A percentile compares a stretch with the other conserved stretches of the same genome.
Conservation (phyloP, 2,329 filamentous ascomycete species). For the Arthrobotrys pseudoclavata region DNA sequence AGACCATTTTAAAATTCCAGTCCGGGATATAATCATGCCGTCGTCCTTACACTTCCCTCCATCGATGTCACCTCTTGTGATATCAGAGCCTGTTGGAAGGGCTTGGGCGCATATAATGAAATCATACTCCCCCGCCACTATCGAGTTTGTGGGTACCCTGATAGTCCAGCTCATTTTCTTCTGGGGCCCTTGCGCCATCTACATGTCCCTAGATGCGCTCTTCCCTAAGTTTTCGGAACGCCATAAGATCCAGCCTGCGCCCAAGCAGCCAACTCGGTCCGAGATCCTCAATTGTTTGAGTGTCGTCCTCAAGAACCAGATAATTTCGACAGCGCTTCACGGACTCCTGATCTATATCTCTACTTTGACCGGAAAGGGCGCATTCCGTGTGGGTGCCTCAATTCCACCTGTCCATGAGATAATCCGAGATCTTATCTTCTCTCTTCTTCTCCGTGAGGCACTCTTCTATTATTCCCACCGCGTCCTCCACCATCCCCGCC, state of each 20-base stretch:
- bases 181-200: conserved; percentile 68
- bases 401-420: conserved; percentile 67
- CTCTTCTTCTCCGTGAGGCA: conserved; percentile 68
- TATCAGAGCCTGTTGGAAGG: conserved; percentile 25
- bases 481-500: conserved; percentile 69
- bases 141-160: conserved; percentile 68
- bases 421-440: conserved; percentile 67
- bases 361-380: conserved; percentile 56
- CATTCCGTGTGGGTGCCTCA: conserved; percentile 66
- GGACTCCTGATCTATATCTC: conserved; percentile 61
- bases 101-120: conserved; percentile 36
- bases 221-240: conserved; percentile 69
- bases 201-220: conserved; percentile 67
- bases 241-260: conserved; percentile 72
- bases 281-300: conserved; percentile 68
- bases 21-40: conserved; percentile 38
- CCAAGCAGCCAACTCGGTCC: conserved; percentile 68
- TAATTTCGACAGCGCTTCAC: conserved; percentile 66
- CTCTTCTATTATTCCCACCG: conserved; percentile 73
- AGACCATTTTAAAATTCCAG: neutral
- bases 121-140: conserved; percentile 64
- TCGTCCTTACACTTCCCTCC: conserved; percentile 50
- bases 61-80: conserved; percentile 15
- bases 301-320: conserved; percentile 70
- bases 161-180: conserved; percentile 68